Evolutionary conservation across 192 early-diverging fungal genomes (phyloP), one percentile per base, ranked within the genome.

Genomic region (Rhizoclosmatium globosum): DNA sequence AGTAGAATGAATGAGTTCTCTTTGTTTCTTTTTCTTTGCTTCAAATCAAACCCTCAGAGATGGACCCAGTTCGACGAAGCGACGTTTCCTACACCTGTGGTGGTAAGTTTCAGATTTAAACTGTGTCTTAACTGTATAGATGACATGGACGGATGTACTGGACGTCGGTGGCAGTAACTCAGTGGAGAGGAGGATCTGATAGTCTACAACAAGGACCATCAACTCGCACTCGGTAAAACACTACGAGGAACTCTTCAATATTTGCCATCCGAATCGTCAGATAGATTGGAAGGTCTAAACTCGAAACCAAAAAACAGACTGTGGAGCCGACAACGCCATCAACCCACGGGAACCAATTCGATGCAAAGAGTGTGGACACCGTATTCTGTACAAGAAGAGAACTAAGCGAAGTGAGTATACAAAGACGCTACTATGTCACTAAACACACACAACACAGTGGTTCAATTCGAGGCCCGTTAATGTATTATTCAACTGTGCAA

Each of bases 351-450:
- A 99, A 83, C 94, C 96, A 67, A 96, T 99, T 70, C 95, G 96
- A 73, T 99, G 96, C 89, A 92, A 93, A 66, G 94, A 97, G 72
- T 98, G 96, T 82, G 96, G 97, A 13, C 94, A 97, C 86, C 86
- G 97, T 74, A 96, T 99, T 76, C 93, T 99, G 92, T 95, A 97
- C 87, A 99, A 99, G 88, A 96, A 96, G 89, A 90, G 97, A 68
- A 99, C 97, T 61, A 94, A 92, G 86, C 82, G 94, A 90, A 96
- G 94, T 95, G 87, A 72, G 90, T 85, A 75, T 58, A 4, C 58
- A 17, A 56, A 79, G 4, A 46, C 15, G 23, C 11, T 80, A 47
- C 13, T 66, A 17, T 61, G 6, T 7, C 6, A 53, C 17, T 7
- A 53, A 53, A 7, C 17, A 7, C 50, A 45, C 11, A 45, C 68